phyloP scores from a whole-genome alignment of 192 early-diverging fungal genomes.

The Podila clonocystis region DNA sequence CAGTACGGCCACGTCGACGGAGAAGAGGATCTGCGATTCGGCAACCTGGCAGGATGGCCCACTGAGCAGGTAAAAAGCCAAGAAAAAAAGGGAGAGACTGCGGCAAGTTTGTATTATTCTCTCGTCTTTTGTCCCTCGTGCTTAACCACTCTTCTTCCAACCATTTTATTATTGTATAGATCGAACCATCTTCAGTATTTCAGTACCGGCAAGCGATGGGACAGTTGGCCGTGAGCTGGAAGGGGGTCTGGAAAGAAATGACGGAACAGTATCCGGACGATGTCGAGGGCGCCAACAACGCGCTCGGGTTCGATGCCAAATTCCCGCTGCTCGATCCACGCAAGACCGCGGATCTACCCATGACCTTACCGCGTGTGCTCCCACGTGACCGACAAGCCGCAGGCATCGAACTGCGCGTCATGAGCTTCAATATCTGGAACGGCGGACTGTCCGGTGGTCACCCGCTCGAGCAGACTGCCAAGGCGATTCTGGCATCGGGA shows the following conservation, averaged over 20 bases:
- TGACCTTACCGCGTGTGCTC: conserved; percentile 24
- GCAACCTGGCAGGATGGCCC: conserved; percentile 46
- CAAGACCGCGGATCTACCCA: not conserved
- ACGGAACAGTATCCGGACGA: conserved; percentile 18
- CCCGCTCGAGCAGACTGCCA: conserved; percentile 39
- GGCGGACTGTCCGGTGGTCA: conserved; percentile 28
- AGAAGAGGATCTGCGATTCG: conserved; percentile 44
- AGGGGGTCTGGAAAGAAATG: conserved; percentile 18
- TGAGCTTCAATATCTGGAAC: conserved; percentile 56
- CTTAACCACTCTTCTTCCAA: not conserved
- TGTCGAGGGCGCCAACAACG: conserved; percentile 37
- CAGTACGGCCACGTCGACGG: conserved; percentile 54
- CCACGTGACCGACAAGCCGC: conserved; percentile 41
- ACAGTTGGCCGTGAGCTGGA: conserved; percentile 33
- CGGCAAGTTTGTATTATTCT: not conserved
- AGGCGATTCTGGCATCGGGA: conserved; percentile 46
- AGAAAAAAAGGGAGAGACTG: not conserved
- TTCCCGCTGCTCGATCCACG: conserved; percentile 17
- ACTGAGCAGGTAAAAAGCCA: conserved; percentile 24
- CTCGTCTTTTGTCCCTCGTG: not conserved
- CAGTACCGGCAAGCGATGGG: conserved; percentile 27
- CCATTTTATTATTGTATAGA: not conserved
- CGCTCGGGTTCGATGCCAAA: conserved; percentile 29
- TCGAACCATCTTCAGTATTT: conserved; percentile 19
- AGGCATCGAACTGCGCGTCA: conserved; percentile 45